Percentiles rank a stretch among this genome's conserved stretches.
These are phyloP conservation scores for Calycina herbarum DNA, from an alignment of 2,329 filamentous ascomycete species.

Conservation along the genomic window DNA sequence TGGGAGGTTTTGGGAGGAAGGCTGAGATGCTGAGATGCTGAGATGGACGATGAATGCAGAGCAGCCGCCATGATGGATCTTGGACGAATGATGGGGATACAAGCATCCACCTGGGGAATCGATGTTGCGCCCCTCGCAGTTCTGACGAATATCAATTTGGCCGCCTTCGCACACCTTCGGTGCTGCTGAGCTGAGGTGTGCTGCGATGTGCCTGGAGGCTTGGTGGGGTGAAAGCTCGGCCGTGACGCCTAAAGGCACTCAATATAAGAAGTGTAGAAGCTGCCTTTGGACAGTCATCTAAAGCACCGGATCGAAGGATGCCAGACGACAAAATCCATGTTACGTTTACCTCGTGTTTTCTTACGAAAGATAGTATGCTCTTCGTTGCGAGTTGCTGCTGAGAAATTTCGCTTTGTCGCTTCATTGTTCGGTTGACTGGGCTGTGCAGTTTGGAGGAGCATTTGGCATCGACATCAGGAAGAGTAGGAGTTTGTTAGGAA, in stretches of 20 bases:
- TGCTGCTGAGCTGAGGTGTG: not conserved
- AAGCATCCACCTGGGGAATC: not conserved
- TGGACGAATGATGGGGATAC: not conserved
- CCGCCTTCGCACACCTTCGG: not conserved
- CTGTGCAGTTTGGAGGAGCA: constrained; percentile 1
- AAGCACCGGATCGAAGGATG: constrained; percentile 11
- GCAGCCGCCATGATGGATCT: not conserved
- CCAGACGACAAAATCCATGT: not conserved
- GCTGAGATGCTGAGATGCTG: not conserved
- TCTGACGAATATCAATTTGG: not conserved
- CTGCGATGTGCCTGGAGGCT: not conserved
- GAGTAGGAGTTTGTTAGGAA: not conserved
- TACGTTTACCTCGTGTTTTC: not conserved
- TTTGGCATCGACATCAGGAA: not conserved
- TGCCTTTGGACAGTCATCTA: constrained; percentile 2
- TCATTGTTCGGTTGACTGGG: not conserved
- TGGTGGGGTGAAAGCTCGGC: not conserved
- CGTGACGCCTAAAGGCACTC: not conserved
- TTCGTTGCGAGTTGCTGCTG: not conserved
- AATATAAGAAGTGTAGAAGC: constrained; percentile 12
- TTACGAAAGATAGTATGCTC: not conserved
- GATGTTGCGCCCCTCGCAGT: not conserved
- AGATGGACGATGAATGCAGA: not conserved
- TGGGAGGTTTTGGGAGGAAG: not conserved
- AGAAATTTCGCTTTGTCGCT: not conserved